Conservation (phyloP, 176 grass and related monocot genomes). For the Bolboschoenus planiculmis region DNA sequence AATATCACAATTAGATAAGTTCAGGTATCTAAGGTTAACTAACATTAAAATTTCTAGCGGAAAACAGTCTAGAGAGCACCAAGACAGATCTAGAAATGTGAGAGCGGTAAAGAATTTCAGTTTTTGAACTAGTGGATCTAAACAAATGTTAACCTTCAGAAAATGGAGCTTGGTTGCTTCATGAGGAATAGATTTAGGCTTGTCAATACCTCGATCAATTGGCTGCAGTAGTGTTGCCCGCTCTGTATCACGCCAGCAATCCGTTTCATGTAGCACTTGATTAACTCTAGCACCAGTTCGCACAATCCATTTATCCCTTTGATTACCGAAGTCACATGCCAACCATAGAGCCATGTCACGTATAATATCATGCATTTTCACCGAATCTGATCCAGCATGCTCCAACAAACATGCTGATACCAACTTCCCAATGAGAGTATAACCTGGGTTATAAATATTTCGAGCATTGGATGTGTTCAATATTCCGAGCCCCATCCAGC, state of each 20-base stretch:
- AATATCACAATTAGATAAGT: background rate
- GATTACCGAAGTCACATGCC: background rate
- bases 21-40: background rate
- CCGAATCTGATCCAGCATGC: background rate
- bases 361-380: slow-evolving; percentile 29
- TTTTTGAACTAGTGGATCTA: no score
- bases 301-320: slow-evolving; percentile 17
- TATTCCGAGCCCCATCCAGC: slow-evolving; percentile 29
- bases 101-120: background rate
- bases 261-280: background rate
- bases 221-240: background rate
- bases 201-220: background rate
- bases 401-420: background rate
- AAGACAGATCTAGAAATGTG: background rate
- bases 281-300: background rate
- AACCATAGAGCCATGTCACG: slow-evolving; percentile 25
- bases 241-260: background rate
- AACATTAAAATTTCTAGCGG: background rate
- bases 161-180: background rate
- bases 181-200: background rate
- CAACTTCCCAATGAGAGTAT: background rate
- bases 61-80: background rate
- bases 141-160: background rate
- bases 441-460: background rate
- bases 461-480: background rate